phyloP scores from a whole-genome alignment of 176 grass and related monocot genomes.

The Phyllostachys edulis region DNA sequence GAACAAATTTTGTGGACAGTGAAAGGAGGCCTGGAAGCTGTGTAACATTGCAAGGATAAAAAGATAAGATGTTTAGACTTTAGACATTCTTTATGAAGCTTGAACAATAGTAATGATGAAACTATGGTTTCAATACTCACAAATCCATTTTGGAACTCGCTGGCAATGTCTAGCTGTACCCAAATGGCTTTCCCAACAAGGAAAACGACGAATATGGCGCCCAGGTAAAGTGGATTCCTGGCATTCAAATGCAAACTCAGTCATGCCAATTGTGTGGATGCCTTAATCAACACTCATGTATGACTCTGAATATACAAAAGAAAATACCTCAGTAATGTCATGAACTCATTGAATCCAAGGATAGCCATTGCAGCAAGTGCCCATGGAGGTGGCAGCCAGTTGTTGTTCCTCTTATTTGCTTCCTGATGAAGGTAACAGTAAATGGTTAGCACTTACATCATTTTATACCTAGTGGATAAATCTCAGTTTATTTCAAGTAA shows the following conservation, averaged over 20 bases:
- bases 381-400: conserved; percentile 95
- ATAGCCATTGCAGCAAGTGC: conserved; percentile 85
- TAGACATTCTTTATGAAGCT: not conserved
- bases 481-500: not conserved
- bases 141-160: conserved; percentile 80
- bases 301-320: not conserved
- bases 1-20: conserved; percentile 92
- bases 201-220: conserved; percentile 76
- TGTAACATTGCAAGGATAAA: conserved; percentile 14
- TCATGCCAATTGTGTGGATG: not conserved
- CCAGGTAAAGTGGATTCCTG: conserved; percentile 84
- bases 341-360: conserved; percentile 98
- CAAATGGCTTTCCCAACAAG: conserved; percentile 89
- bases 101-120: conserved; percentile 15
- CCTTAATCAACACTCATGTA: not conserved
- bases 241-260: conserved; percentile 33
- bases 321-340: conserved; percentile 87
- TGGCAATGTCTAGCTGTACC: conserved; percentile 83
- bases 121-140: conserved; percentile 51
- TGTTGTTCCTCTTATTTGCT: conserved; percentile 97
- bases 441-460: not conserved
- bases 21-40: conserved; percentile 88
- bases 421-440: conserved; percentile 54
- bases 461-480: not conserved
- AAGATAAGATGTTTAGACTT: not conserved